Evolutionary conservation across 2,329 filamentous ascomycete genomes (phyloP).

Genomic region (Hirsutella rhossiliensis): DNA sequence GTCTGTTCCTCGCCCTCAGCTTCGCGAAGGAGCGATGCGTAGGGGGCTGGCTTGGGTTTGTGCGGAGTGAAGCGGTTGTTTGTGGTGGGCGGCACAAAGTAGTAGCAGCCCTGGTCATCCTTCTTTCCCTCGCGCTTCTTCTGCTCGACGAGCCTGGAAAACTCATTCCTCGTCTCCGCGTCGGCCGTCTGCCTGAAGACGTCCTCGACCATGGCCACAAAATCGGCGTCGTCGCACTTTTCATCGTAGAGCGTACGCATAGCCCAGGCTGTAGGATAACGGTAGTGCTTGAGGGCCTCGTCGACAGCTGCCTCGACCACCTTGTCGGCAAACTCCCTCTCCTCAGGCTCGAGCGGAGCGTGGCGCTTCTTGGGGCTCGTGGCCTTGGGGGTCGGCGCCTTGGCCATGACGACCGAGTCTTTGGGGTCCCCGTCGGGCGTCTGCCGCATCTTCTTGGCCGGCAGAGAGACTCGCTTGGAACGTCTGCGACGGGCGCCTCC

Average conservation of each 20-base stretch:
- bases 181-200: constrained; percentile 47
- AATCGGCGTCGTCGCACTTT: constrained; percentile 34
- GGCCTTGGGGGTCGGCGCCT: constrained; percentile 3
- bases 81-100: constrained; percentile 39
- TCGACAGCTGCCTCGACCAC: constrained; percentile 47
- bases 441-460: constrained; percentile 14
- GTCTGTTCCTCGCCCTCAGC: constrained; percentile 5
- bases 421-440: constrained; percentile 6
- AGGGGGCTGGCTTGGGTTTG: constrained; percentile 36
- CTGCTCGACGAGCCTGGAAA: constrained; percentile 34
- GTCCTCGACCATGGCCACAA: constrained; percentile 45
- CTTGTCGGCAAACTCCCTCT: constrained; percentile 34
- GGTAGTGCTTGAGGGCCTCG: constrained; percentile 41
- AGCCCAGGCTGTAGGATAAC: constrained; percentile 51
- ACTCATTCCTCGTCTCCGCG: constrained; percentile 35
- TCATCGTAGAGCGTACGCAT: constrained; percentile 49
- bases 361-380: constrained; percentile 7
- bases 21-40: constrained; percentile 31
- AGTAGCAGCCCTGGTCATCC: constrained; percentile 37
- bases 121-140: constrained; percentile 47
- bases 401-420: constrained; percentile 1
- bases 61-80: constrained; percentile 29
- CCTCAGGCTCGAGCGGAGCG: constrained; percentile 13
- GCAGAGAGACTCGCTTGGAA: constrained; percentile 18
- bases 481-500: constrained; percentile 18